These are phyloP conservation scores for Fusarium sp. DNA, from an alignment of 2,329 filamentous ascomycete genomes.

Conservation along the genomic window DNA sequence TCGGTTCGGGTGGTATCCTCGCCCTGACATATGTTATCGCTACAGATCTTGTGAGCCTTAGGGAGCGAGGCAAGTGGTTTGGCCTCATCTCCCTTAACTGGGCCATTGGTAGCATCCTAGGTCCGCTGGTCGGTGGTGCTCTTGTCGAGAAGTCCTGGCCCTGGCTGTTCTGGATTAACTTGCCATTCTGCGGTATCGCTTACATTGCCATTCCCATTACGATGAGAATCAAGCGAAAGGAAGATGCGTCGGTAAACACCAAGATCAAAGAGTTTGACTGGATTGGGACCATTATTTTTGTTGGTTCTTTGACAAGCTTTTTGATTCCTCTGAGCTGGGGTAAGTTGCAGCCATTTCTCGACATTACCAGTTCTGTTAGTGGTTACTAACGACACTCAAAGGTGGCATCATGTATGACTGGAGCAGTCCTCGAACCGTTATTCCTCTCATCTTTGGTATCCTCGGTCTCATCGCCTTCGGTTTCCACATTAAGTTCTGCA, in stretches of 20 bases:
- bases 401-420: conserved; percentile 77
- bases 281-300: conserved; percentile 73
- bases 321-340: conserved; percentile 46
- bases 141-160: conserved; percentile 69
- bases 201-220: conserved; percentile 43
- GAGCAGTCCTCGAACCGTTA: conserved; percentile 72
- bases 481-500: conserved; percentile 41
- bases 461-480: conserved; percentile 54
- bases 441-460: conserved; percentile 72
- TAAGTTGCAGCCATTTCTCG: conserved; percentile 12
- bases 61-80: conserved; percentile 60
- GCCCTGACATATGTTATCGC: conserved; percentile 63
- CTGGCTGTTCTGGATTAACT: conserved; percentile 77
- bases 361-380: not conserved
- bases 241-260: conserved; percentile 13
- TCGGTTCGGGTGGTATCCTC: conserved; percentile 67
- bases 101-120: conserved; percentile 67
- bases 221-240: conserved; percentile 39
- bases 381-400: conserved; percentile 17
- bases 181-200: conserved; percentile 63
- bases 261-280: conserved; percentile 68
- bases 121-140: conserved; percentile 64
- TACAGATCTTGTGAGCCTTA: conserved; percentile 63
- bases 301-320: conserved; percentile 67
- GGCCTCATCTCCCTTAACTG: conserved; percentile 61